Base-by-base conservation (phyloP, 202 grass and related monocot species). In the Hordeum pubiflorum region DNA sequence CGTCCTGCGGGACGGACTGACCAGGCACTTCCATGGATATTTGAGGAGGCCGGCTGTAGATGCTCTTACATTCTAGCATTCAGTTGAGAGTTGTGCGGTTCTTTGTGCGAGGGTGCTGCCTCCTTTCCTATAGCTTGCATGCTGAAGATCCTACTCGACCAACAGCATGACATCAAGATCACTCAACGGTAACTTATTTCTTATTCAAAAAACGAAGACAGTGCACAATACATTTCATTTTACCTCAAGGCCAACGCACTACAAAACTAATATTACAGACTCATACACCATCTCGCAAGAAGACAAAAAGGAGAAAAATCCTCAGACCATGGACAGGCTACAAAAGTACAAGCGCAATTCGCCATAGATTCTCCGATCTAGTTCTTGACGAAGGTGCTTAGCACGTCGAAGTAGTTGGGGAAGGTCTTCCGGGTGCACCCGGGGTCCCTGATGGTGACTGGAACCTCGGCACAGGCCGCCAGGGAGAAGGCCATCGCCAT, bases 381-480 rank as follows among this genome's bases (percentile, higher is more conserved):
- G 74, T 93, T 84, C 82, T 91, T 99, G 20, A 90, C 77, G 55
- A 96, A 96, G 11, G 86, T 96, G 75, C 90, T 86, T 46, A 99
- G 76, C n/a, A 91, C 96, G 37, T 99, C 92, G 40, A 99, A 96
- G 72, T 99, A 99, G 86, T 99, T 76, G 0, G 96, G 96, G 82
- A 99, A 99, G 11, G 92, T 99, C 81, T 99, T 99, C 31, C 96
- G 87, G n/a, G 96, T 99, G 90, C 96, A 99, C 22, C 89, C 91
- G 0, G 97, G 97, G 67, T 99, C 97, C n/a, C 87, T 89, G 81
- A 99, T 96, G 0, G 92, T 99, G 13, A 96, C 92, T 2, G 92
- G 90, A 15, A 96, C 90, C 58, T 93, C 91, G 0, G 89, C 87
- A 10, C 97, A 93, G 18, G 97, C 92, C 0, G 91, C 97, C 10